Percentiles rank a stretch among this genome's conserved stretches.
phyloP scores from a whole-genome alignment of 805 yeast species.

The Candida endomychidarum region DNA sequence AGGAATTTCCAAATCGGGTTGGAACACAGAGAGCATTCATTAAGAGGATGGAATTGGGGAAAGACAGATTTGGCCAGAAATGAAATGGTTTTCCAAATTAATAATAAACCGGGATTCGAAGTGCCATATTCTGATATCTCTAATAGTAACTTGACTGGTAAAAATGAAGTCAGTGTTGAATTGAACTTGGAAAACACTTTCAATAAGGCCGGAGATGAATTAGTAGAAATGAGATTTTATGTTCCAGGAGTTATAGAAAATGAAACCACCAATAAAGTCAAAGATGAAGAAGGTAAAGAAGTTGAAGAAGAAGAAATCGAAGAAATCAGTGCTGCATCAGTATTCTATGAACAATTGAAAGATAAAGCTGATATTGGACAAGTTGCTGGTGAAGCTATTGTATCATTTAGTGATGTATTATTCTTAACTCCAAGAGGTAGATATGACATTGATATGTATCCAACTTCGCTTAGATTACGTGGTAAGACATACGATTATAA shows the following conservation, averaged over 20 bases:
- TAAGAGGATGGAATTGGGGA: conserved; percentile 99
- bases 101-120: conserved; percentile 89
- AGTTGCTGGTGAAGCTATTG: conserved; percentile 92
- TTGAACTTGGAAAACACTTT: conserved; percentile 60
- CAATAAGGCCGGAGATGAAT: conserved; percentile 85
- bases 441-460: conserved; percentile 93
- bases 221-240: conserved; percentile 91
- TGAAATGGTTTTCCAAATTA: conserved; percentile 82
- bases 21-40: conserved; percentile 85
- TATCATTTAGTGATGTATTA: conserved; percentile 84
- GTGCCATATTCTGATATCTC: conserved; percentile 77
- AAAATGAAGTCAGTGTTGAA: conserved; percentile 91
- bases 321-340: conserved; percentile 72
- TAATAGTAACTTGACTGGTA: conserved; percentile 87
- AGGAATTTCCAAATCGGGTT: conserved; percentile 69
- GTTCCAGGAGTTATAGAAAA: conserved; percentile 81
- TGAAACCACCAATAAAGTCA: conserved; percentile 29
- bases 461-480: conserved; percentile 80
- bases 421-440: conserved; percentile 98
- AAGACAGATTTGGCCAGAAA: conserved; percentile 87
- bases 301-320: conserved; percentile 38
- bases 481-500: conserved; percentile 98
- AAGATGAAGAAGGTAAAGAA: conserved; percentile 33
- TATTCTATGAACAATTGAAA: conserved; percentile 86
- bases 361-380: conserved; percentile 94